Conservation (phyloP, 179 eudicot genomes). For the Beta lomatogona region DNA sequence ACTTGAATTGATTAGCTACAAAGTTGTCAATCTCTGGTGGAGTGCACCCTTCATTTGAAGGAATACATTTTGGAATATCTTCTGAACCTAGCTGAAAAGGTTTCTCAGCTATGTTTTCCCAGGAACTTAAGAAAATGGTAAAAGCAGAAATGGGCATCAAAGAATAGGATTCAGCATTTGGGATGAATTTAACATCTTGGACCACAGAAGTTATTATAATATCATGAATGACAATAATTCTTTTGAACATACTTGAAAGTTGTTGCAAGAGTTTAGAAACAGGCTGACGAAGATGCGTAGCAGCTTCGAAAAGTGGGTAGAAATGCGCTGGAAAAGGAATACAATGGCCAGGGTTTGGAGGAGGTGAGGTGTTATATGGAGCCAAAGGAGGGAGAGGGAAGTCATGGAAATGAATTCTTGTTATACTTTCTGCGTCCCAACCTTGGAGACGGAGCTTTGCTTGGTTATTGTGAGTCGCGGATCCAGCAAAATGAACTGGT, state of each 20-base stretch:
- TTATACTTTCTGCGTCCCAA: constrained; percentile 6
- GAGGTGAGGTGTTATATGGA: constrained; percentile 21
- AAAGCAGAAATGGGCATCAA: constrained; percentile 43
- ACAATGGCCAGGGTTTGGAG: constrained; percentile 32
- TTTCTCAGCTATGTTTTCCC: constrained; percentile 28
- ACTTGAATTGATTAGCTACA: constrained; percentile 19
- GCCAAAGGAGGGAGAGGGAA: constrained; percentile 35
- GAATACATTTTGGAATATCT: constrained; percentile 30
- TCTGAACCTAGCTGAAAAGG: constrained; percentile 32
- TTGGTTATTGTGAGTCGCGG: constrained; percentile 28
- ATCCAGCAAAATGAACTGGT: constrained; percentile 29
- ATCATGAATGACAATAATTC: constrained; percentile 48
- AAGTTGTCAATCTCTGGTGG: constrained; percentile 35
- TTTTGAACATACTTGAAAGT: constrained; percentile 12
- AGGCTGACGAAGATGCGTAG: constrained; percentile 38
- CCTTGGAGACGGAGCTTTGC: constrained; percentile 37
- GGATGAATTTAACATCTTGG: constrained; percentile 36
- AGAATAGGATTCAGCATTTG: constrained; percentile 42
- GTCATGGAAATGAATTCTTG: constrained; percentile 41
- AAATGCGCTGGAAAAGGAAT: constrained; percentile 43
- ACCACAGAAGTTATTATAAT: constrained; percentile 43
- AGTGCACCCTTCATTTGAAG: constrained; percentile 36
- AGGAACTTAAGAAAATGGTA: constrained; percentile 16
- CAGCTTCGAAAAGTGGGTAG: constrained; percentile 37
- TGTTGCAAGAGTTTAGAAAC: constrained; percentile 18